phyloP scores from a whole-genome alignment of 129 eudicot genomes.

The Arctium lappa region DNA sequence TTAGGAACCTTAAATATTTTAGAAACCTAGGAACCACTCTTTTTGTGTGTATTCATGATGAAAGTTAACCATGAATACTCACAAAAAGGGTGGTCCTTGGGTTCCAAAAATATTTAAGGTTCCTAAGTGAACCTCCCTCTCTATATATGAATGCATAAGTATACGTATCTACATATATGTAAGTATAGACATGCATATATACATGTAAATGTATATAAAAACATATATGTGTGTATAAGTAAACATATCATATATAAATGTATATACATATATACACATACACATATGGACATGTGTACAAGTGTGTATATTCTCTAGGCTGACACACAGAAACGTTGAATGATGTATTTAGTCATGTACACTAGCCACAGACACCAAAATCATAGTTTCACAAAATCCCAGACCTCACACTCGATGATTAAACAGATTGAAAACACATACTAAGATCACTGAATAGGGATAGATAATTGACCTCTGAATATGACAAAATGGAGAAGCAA shows the following conservation, averaged over 20 bases:
- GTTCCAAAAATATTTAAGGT: too few relatives aligned
- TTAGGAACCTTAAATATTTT: too few relatives aligned
- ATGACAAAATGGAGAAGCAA: constrained; percentile 58
- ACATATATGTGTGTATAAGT: not conserved
- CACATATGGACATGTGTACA: not conserved
- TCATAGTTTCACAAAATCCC: constrained; percentile 1
- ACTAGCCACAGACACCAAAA: constrained; percentile 9
- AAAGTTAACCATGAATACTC: too few relatives aligned
- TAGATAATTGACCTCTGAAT: constrained; percentile 44
- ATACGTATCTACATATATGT: not conserved
- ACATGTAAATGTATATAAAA: not conserved
- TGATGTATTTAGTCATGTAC: not conserved
- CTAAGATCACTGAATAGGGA: constrained; percentile 7
- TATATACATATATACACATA: not conserved
- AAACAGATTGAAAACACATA: constrained; percentile 9
- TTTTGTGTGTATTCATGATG: too few relatives aligned
- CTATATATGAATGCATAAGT: not conserved
- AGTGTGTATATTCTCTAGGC: not conserved
- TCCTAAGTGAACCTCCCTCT: too few relatives aligned
- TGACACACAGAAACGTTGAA: not conserved
- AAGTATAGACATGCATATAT: not conserved
- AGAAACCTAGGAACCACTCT: too few relatives aligned
- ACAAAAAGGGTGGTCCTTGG: too few relatives aligned
- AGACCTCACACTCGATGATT: not conserved
- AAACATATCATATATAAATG: not conserved